phyloP scores from a whole-genome alignment of 2,329 filamentous ascomycete species.

The Aspergillus terreus region DNA sequence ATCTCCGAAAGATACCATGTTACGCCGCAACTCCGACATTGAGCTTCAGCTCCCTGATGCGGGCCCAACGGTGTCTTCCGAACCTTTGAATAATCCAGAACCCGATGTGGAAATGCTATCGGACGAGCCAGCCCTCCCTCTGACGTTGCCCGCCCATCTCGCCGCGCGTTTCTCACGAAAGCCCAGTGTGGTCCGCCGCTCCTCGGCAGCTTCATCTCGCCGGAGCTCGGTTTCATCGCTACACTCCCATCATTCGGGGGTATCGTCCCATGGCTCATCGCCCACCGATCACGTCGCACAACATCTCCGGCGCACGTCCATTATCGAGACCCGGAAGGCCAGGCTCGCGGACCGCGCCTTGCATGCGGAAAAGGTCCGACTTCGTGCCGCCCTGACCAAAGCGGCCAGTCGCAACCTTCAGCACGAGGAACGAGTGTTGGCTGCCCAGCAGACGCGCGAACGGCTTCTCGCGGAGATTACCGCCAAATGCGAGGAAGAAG shows the following conservation, averaged over 20 bases:
- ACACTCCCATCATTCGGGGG: constrained; percentile 58
- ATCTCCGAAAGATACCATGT: constrained; percentile 23
- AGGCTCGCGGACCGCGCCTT: constrained; percentile 61
- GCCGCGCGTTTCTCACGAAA: constrained; percentile 60
- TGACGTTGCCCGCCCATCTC: constrained; percentile 57
- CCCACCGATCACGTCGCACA: constrained; percentile 61
- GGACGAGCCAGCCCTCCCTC: constrained; percentile 33
- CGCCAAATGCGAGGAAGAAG: constrained; percentile 63
- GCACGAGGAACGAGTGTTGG: constrained; percentile 60
- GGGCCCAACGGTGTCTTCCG: constrained; percentile 22
- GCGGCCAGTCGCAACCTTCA: constrained; percentile 54
- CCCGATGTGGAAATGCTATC: constrained; percentile 43
- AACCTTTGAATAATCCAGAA: constrained; percentile 18
- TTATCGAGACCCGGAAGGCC: constrained; percentile 62
- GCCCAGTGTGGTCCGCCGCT: constrained; percentile 52
- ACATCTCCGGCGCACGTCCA: constrained; percentile 62
- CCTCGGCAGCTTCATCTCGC: constrained; percentile 60
- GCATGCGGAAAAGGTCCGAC: constrained; percentile 62
- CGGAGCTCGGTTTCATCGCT: constrained; percentile 63
- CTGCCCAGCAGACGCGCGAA: constrained; percentile 61
- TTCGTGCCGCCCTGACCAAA: constrained; percentile 60
- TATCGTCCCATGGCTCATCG: constrained; percentile 45
- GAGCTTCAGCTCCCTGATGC: constrained; percentile 39
- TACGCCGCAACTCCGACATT: constrained; percentile 42
- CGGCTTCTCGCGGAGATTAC: constrained; percentile 62